phyloP scores from a whole-genome alignment of 2,329 filamentous ascomycete genomes.

The Monilinia vaccinii-corymbosi region DNA sequence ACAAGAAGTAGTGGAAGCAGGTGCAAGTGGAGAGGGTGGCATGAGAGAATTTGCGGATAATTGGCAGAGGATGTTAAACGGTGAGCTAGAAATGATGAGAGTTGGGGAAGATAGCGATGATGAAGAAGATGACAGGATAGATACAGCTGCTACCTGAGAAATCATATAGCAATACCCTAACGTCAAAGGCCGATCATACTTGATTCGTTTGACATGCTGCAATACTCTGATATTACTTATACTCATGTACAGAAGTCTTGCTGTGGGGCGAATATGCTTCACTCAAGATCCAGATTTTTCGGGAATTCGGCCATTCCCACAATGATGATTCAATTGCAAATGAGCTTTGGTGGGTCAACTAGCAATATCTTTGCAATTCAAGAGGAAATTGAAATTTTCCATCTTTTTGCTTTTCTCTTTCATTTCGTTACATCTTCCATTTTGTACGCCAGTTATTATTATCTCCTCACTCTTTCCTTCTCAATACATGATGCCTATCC shows the following conservation, averaged over 20 bases:
- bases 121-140: conserved; percentile 16
- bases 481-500: conserved; percentile 14
- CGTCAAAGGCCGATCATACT: neutral
- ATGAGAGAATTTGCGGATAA: conserved; percentile 72
- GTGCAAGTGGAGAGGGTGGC: conserved; percentile 59
- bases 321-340: neutral
- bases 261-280: neutral
- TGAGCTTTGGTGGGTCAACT: neutral
- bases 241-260: neutral
- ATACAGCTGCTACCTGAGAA: neutral
- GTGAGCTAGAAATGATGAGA: conserved; percentile 31
- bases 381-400: neutral
- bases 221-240: neutral
- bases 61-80: conserved; percentile 54
- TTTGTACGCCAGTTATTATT: neutral
- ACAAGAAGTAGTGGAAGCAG: conserved; percentile 76
- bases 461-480: no score
- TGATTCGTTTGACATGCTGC: neutral
- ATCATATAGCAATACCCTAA: neutral
- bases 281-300: neutral
- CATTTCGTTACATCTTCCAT: neutral
- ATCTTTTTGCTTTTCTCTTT: neutral
- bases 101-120: conserved; percentile 34
- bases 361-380: conserved; percentile 1
- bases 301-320: neutral